A percentile compares a stretch with the other conserved stretches of the same genome.
phyloP scores from a whole-genome alignment of 78 protist species.

The Cavenderia fasciculata region DNA sequence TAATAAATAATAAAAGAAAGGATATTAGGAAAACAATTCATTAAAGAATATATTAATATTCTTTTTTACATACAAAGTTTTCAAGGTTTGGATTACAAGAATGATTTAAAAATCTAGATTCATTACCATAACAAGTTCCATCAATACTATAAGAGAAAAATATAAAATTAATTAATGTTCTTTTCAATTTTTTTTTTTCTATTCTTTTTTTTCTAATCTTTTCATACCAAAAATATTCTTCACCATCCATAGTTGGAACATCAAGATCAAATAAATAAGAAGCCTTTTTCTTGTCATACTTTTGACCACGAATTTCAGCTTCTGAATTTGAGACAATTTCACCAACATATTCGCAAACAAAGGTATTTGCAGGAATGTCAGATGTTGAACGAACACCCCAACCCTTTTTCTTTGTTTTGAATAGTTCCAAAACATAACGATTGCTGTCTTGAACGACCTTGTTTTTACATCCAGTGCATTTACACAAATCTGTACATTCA shows the following conservation, averaged over 20 bases:
- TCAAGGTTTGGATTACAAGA: conserved; percentile 82
- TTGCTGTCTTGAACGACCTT: conserved; percentile 54
- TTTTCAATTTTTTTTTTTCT: neutral
- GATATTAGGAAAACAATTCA: neutral
- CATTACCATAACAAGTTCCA: conserved; percentile 70
- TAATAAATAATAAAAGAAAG: neutral
- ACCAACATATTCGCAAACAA: conserved; percentile 86
- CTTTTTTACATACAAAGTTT: conserved; percentile 10
- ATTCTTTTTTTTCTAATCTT: too few relatives aligned
- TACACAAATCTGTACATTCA: conserved; percentile 80
- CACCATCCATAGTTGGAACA: neutral
- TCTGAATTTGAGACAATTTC: conserved; percentile 73
- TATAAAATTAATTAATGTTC: neutral
- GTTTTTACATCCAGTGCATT: conserved; percentile 51
- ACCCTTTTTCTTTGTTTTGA: conserved; percentile 63
- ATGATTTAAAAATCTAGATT: conserved; percentile 84
- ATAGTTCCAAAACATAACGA: conserved; percentile 31
- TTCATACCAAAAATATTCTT: neutral
- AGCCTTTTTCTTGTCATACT: conserved; percentile 40
- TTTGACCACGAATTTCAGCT: conserved; percentile 75
- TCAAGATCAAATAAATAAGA: conserved; percentile 74
- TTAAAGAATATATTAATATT: too few relatives aligned
- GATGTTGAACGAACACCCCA: conserved; percentile 76
- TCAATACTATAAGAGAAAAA: conserved; percentile 40
- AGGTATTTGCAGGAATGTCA: conserved; percentile 46